phyloP scores from a whole-genome alignment of 768 basidiomycete genomes.

The Suillus paluster region DNA sequence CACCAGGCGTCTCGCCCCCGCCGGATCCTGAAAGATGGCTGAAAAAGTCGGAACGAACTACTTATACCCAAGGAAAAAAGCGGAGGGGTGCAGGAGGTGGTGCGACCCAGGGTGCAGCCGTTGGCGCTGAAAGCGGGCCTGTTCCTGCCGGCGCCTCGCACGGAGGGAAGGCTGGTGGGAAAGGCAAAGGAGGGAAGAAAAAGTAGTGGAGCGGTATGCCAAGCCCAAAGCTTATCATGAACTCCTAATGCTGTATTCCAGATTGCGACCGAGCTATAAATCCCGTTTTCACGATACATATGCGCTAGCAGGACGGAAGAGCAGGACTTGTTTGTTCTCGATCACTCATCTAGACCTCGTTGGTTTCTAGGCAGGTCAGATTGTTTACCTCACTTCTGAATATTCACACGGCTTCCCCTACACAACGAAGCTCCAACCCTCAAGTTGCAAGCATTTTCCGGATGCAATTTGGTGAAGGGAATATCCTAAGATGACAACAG shows the following conservation, averaged over 20 bases:
- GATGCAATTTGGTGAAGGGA: background rate
- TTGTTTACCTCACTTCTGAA: background rate
- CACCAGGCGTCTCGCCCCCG: constrained; percentile 77
- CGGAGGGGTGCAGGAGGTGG: constrained; percentile 58
- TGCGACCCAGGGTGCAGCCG: constrained; percentile 66
- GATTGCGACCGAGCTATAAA: background rate
- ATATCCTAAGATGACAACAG: background rate
- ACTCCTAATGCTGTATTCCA: background rate
- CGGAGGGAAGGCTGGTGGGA: constrained; percentile 40
- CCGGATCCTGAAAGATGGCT: constrained; percentile 90
- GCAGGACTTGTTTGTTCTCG: no score
- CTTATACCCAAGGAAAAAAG: constrained; percentile 52
- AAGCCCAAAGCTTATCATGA: background rate
- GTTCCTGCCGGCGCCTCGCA: constrained; percentile 22
- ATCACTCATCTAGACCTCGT: no score
- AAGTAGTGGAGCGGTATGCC: constrained; percentile 42
- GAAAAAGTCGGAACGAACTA: constrained; percentile 82
- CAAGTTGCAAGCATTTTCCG: background rate
- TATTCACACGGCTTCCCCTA: background rate
- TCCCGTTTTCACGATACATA: background rate
- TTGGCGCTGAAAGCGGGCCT: constrained; percentile 32
- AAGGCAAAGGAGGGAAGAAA: constrained; percentile 70
- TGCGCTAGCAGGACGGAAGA: background rate
- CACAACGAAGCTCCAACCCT: background rate
- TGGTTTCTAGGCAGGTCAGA: background rate